phyloP scores from a whole-genome alignment of 2,329 filamentous ascomycete genomes.

The Arthrobotrys pseudoclavata region DNA sequence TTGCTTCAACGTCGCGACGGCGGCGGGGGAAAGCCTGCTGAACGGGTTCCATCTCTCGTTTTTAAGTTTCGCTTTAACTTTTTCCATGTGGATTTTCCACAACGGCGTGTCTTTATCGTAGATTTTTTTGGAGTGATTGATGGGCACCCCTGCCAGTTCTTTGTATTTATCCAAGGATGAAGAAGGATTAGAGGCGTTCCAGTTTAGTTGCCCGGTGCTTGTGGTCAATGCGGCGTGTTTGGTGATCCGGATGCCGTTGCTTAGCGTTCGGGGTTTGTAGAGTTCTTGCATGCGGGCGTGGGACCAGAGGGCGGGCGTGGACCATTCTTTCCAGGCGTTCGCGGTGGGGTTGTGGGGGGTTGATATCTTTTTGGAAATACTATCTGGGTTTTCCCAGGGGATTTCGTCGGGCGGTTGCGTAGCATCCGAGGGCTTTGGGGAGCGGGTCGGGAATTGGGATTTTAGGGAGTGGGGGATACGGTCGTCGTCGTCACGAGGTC shows the following conservation, averaged over 20 bases:
- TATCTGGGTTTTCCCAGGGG: conserved; percentile 33
- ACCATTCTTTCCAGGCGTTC: conserved; percentile 47
- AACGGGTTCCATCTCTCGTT: conserved; percentile 81
- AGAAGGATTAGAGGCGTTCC: background rate
- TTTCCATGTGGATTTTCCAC: conserved; percentile 41
- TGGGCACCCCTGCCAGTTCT: background rate
- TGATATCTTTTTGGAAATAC: conserved; percentile 23
- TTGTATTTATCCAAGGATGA: background rate
- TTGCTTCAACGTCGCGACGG: conserved; percentile 87
- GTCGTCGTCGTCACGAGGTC: background rate
- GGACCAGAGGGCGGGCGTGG: conserved; percentile 41
- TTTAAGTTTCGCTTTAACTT: conserved; percentile 78
- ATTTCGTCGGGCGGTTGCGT: conserved; percentile 6
- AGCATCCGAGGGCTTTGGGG: background rate
- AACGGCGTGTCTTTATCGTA: conserved; percentile 20
- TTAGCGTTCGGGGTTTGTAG: conserved; percentile 7
- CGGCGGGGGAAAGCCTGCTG: conserved; percentile 91
- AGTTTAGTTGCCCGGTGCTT: conserved; percentile 4
- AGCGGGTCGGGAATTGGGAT: conserved; percentile 33
- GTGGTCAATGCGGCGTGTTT: background rate
- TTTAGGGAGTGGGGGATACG: conserved; percentile 4
- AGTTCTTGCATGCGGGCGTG: conserved; percentile 11
- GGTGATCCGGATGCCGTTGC: conserved; percentile 18
- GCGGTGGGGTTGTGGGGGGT: conserved; percentile 29
- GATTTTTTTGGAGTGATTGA: background rate